Base-by-base conservation (phyloP, 2,329 filamentous ascomycete species). In the Exophiala dermatitidis region DNA sequence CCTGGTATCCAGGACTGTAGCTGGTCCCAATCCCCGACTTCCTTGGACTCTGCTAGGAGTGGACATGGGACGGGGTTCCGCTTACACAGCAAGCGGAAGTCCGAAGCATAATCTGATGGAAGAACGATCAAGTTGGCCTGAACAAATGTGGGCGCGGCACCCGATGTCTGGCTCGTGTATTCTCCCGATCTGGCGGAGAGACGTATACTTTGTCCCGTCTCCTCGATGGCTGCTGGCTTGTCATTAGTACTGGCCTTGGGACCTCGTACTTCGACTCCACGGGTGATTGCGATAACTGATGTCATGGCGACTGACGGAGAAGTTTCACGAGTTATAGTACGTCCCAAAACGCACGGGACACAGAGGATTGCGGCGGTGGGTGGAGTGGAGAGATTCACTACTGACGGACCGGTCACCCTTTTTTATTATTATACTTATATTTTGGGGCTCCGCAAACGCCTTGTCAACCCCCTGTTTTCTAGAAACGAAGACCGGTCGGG, bases 1-100 rank as follows among this genome's bases (percentile, higher is more conserved):
- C 63, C 63, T 0, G 60, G 52, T 8, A 74, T 62, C 54, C 67
- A 65, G 3, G 71, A 74, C 31, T 65, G 69, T n/a, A 77, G 62
- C 2, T 64, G 56, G 44, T 66, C 62, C 56, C 68, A 76, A 38
- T 68, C 62, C 2, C 80, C 80, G 0, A 70, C 66, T 0, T 57
- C 41, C 0, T 68, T 66, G 2, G 76, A 80, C 62, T 79, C 76
- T 8, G 76, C 80, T 6, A 84, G 69, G 0, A 85, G 68, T 0
- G 81, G 81, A 60, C 81, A 84, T 0, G 81, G 76, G 0, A 84
- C 81, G 2, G 81, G 79, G 59, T 85, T 85, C 46, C 80, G 74
- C 1, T 72, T 70, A 65, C 81, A 84, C 28, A 84, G 75, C 12
- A 74, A 65, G 8, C 76, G 73, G 65, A 84, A 85, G 64, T 83